These are phyloP conservation scores for Exidia glandulosa DNA, from an alignment of 768 basidiomycete genomes.

Conservation along the genomic window DNA sequence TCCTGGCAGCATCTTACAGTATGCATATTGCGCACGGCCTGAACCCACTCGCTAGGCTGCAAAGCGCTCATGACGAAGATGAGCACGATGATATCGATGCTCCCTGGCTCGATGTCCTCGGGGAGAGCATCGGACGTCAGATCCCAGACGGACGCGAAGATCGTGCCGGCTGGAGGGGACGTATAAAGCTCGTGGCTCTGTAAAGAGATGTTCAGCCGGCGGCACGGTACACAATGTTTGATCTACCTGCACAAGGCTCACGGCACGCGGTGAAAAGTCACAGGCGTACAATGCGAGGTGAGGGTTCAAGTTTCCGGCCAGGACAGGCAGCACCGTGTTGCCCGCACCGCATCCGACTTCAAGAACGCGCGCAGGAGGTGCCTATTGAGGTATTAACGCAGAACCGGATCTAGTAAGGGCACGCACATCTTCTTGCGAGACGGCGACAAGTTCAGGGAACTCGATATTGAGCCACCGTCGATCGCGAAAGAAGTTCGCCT, in stretches of 20 bases:
- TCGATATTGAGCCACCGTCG: slow-evolving; percentile 95
- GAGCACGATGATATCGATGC: slow-evolving; percentile 83
- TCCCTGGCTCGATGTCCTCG: slow-evolving; percentile 45
- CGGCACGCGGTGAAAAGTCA: slow-evolving; percentile 83
- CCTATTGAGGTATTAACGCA: slow-evolving; percentile 29
- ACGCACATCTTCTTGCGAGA: slow-evolving; percentile 53
- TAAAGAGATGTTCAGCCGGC: background rate
- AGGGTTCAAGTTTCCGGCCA: slow-evolving; percentile 75
- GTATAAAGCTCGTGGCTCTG: slow-evolving; percentile 66
- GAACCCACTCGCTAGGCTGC: slow-evolving; percentile 85
- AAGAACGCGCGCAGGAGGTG: slow-evolving; percentile 63
- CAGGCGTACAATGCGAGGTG: slow-evolving; percentile 65
- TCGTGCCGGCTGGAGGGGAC: slow-evolving; percentile 53
- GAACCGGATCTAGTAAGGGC: background rate
- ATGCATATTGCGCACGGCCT: slow-evolving; percentile 71
- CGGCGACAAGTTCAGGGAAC: slow-evolving; percentile 76
- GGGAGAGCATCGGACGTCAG: slow-evolving; percentile 62
- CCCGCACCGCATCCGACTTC: slow-evolving; percentile 95
- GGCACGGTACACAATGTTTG: background rate
- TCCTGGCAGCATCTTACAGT: slow-evolving; percentile 36
- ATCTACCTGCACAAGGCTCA: slow-evolving; percentile 77
- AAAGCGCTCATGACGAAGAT: slow-evolving; percentile 92
- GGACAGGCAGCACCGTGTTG: slow-evolving; percentile 86
- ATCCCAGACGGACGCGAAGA: slow-evolving; percentile 85
- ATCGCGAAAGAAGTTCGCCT: slow-evolving; percentile 81